Conservation (phyloP, 371 early-diverging fungal species). For the Phascolomyces articulosus region DNA sequence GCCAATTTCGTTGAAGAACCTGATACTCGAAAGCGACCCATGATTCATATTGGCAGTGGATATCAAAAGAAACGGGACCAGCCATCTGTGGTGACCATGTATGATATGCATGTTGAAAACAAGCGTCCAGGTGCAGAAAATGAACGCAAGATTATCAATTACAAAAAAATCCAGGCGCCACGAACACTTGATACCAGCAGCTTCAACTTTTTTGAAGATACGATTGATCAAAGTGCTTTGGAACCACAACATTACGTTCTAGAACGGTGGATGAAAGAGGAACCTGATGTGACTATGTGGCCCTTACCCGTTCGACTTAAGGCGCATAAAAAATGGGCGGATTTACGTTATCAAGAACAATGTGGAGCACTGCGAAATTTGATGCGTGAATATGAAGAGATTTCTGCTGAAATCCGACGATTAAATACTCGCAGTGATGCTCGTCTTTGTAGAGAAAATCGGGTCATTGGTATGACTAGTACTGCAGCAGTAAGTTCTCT, state of each 20-base stretch:
- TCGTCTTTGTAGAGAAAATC: conserved; percentile 42
- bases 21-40: conserved; percentile 27
- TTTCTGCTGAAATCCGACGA: conserved; percentile 48
- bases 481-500: conserved; percentile 65
- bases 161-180: conserved; percentile 27
- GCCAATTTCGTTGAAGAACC: conserved; percentile 50
- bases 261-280: conserved; percentile 45
- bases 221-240: conserved; percentile 6
- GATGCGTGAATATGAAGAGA: conserved; percentile 36
- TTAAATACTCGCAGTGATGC: conserved; percentile 43
- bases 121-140: conserved; percentile 5
- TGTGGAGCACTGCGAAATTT: conserved; percentile 28
- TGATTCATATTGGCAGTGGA: conserved; percentile 39
- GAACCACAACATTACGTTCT: conserved; percentile 23
- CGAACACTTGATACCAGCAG: conserved; percentile 1
- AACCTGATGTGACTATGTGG: conserved; percentile 55
- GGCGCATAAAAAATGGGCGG: conserved; percentile 63
- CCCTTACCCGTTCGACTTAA: conserved; percentile 53
- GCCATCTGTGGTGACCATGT: conserved; percentile 2
- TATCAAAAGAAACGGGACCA: conserved; percentile 26
- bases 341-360: conserved; percentile 33
- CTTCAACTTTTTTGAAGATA: conserved; percentile 39
- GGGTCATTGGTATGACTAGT: conserved; percentile 74
- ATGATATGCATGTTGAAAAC: conserved; percentile 13
- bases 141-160: conserved; percentile 38